Base-by-base conservation (phyloP, 192 early-diverging fungal species). In the Backusella circina region DNA sequence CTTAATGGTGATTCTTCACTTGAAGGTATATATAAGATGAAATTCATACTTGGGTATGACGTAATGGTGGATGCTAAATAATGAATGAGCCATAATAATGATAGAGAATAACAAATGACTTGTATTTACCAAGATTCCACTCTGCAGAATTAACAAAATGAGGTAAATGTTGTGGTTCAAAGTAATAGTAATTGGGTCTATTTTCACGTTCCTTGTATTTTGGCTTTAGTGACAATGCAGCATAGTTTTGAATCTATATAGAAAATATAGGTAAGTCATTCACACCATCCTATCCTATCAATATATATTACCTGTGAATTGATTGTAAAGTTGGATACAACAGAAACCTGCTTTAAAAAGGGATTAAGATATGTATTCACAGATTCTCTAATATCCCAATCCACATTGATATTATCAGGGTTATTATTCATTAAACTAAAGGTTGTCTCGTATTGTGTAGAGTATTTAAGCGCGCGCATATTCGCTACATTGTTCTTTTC, bases 91-190 rank as follows among this genome's bases (percentile, higher is more conserved):
- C n/a, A 64, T 32, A 37, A n/a, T 6, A 18, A 21, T 70, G 35
- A 26, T 67, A 41, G 13, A 35, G 5, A 35, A 2, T 5, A 35
- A 35, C 2, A 5, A 5, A 35, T 35, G 33, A 35, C 41, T 38
- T 18, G 12, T 9, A n/a, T 77, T 67, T 83, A 92, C 93, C 93
- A 35, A 96, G 81, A 82, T 95, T 97, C 98, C 98, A 99, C 76
- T 97, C 96, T 6, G 95, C 95, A 68, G 95, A 91, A 81, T 98
- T 98, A 70, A 97, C 90, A 85, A 99, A 98, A 80, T 94, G 91
- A 15, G 96, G 89, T 28, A 99, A 87, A 68, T 88, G 82, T 30
- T 93, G 85, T 9, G 93, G 89, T 0, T 85, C 85, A 67, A 99
- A 77, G 33, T 85, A 90, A 74, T 86, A 78, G 70, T 81, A 86